A percentile compares a stretch with the other conserved stretches of the same genome.
Evolutionary conservation across 768 basidiomycete species (phyloP).

Genomic region (Russula emetica): DNA sequence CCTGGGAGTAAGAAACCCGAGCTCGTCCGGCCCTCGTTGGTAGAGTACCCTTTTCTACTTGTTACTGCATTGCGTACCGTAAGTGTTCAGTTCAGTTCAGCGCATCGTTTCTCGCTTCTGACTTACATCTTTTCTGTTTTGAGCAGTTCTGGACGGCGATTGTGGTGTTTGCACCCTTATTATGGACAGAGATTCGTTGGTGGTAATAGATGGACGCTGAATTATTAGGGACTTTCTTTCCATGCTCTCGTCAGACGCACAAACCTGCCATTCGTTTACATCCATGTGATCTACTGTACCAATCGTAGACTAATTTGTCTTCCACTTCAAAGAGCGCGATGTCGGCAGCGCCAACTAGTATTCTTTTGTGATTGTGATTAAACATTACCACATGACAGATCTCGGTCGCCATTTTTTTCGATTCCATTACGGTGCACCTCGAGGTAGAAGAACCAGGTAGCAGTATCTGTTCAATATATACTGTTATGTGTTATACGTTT

Average conservation of each 20-base stretch:
- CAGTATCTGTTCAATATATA: too few species aligned
- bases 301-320: too few species aligned
- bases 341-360: too few species aligned
- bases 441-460: too few species aligned
- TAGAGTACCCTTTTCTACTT: conserved; percentile 65
- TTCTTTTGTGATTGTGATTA: too few species aligned
- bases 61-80: conserved; percentile 67
- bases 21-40: conserved; percentile 42
- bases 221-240: background rate
- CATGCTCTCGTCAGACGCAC: background rate
- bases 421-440: too few species aligned
- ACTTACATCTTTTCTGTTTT: background rate
- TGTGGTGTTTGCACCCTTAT: conserved; percentile 79
- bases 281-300: too few species aligned
- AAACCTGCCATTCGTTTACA: background rate
- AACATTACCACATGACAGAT: too few species aligned
- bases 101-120: background rate
- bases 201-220: conserved; percentile 37
- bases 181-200: conserved; percentile 86
- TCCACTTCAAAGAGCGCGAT: too few species aligned
- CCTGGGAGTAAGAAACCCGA: conserved; percentile 37
- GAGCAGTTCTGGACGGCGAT: conserved; percentile 84
- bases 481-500: too few species aligned
- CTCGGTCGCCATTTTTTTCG: too few species aligned
- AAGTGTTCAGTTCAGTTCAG: conserved; percentile 16